Conservation (phyloP, 176 grass and related monocot genomes). For the Carex myosuroides region DNA sequence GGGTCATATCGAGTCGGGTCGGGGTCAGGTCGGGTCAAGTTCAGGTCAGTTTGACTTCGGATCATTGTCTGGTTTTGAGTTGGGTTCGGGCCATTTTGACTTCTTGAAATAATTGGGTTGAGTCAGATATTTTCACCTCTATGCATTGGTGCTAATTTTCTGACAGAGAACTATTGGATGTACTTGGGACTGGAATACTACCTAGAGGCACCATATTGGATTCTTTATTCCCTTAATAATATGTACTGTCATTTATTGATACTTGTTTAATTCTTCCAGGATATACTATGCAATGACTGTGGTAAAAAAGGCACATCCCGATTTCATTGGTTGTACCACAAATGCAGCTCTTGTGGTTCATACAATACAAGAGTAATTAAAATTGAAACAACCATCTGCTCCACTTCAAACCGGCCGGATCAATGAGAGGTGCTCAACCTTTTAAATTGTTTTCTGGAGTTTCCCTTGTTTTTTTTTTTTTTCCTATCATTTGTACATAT, state of each 20-base stretch:
- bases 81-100: too few relatives aligned
- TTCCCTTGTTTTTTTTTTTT: background rate
- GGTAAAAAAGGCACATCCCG: conserved; percentile 62
- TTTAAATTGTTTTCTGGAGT: background rate
- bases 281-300: conserved; percentile 95
- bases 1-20: too few relatives aligned
- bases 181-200: background rate
- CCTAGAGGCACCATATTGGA: background rate
- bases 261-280: conserved; percentile 30
- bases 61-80: too few relatives aligned
- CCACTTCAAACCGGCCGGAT: conserved; percentile 33
- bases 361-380: conserved; percentile 99
- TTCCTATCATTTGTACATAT: conserved; percentile 17
- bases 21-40: too few relatives aligned
- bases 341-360: conserved; percentile 75
- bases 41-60: too few relatives aligned
- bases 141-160: too few relatives aligned
- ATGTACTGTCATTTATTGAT: background rate
- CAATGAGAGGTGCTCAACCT: background rate
- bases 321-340: conserved; percentile 99
- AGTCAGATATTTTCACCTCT: too few relatives aligned
- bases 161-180: too few relatives aligned
- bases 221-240: background rate
- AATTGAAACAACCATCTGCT: conserved; percentile 56
- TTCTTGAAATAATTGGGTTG: too few relatives aligned